Percentiles rank a stretch among this genome's conserved stretches.
These are phyloP conservation scores for Vigna unguiculata DNA, from an alignment of 306 rosid genomes.

Conservation along the genomic window DNA sequence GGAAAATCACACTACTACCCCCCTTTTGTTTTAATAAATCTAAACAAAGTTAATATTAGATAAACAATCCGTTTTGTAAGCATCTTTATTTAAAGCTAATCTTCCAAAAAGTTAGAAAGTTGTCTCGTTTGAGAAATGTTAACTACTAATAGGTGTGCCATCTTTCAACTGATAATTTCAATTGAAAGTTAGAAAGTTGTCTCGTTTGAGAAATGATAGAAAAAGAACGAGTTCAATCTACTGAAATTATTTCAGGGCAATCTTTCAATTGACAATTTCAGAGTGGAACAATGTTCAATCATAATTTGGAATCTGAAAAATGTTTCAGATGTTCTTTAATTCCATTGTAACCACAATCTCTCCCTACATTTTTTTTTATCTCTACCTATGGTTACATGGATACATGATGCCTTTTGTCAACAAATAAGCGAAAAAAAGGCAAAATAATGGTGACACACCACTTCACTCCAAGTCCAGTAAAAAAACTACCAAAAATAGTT, in stretches of 20 bases:
- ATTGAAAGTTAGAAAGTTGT: no score
- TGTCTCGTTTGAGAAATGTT: no score
- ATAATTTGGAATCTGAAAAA: slow-evolving; percentile 21
- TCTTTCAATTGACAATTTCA: slow-evolving; percentile 8
- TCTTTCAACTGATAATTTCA: no score
- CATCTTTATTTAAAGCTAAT: background rate
- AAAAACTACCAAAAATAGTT: background rate
- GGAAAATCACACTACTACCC: background rate
- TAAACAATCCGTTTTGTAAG: no score
- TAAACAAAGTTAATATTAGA: no score
- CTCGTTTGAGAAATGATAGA: background rate
- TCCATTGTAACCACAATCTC: slow-evolving; percentile 33
- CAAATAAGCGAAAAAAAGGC: slow-evolving; percentile 19
- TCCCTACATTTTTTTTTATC: slow-evolving; percentile 48
- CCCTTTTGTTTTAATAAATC: background rate
- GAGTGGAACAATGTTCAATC: slow-evolving; percentile 12
- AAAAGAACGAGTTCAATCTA: background rate
- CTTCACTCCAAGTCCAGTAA: slow-evolving; percentile 28
- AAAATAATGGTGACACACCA: slow-evolving; percentile 23
- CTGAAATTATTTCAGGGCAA: background rate
- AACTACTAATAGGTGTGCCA: background rate
- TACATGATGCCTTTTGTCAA: slow-evolving; percentile 43
- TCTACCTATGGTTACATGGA: slow-evolving; percentile 59
- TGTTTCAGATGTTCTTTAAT: slow-evolving; percentile 25
- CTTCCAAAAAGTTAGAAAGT: background rate